A percentile compares a stretch with the other conserved stretches of the same genome.
Evolutionary conservation across 352 stramenopile species (phyloP).

Genomic region (Pseudoperonospora humuli): DNA sequence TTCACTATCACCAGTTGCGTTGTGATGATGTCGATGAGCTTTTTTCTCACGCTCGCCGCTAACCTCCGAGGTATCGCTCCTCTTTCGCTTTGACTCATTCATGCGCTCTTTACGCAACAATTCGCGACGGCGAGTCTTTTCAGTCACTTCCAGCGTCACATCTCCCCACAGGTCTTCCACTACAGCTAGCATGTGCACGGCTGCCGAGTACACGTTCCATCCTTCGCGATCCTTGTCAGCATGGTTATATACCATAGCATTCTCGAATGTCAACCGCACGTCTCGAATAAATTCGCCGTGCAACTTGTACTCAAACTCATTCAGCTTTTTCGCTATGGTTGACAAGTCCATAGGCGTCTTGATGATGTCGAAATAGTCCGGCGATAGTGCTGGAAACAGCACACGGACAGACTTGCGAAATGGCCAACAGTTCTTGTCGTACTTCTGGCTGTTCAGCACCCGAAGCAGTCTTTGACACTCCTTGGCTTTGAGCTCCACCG

Average conservation of each 20-base stretch:
- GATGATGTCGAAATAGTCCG: slow-evolving; percentile 79
- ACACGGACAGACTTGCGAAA: slow-evolving; percentile 73
- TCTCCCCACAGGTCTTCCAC: slow-evolving; percentile 75
- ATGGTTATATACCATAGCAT: slow-evolving; percentile 74
- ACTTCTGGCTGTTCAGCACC: slow-evolving; percentile 79
- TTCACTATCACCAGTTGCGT: slow-evolving; percentile 6
- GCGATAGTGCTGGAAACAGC: slow-evolving; percentile 60
- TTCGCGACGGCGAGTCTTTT: slow-evolving; percentile 60
- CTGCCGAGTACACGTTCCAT: slow-evolving; percentile 76
- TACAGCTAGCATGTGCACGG: slow-evolving; percentile 59
- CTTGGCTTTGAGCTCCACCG: slow-evolving; percentile 73
- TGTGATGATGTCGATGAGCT: slow-evolving; percentile 14
- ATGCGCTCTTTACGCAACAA: slow-evolving; percentile 70
- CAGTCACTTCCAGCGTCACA: slow-evolving; percentile 68
- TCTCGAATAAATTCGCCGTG: slow-evolving; percentile 80
- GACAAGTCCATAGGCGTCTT: slow-evolving; percentile 75
- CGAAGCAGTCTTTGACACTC: slow-evolving; percentile 74
- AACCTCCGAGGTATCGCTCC: slow-evolving; percentile 22
- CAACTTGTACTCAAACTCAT: slow-evolving; percentile 61
- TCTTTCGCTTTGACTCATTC: slow-evolving; percentile 45
- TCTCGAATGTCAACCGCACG: slow-evolving; percentile 77
- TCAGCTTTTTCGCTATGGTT: slow-evolving; percentile 64
- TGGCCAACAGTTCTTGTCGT: slow-evolving; percentile 83
- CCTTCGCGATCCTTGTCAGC: slow-evolving; percentile 74
- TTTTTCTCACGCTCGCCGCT: slow-evolving; percentile 31